Conservation (phyloP, 495 filamentous ascomycete species). For the Cercophora sp. region DNA sequence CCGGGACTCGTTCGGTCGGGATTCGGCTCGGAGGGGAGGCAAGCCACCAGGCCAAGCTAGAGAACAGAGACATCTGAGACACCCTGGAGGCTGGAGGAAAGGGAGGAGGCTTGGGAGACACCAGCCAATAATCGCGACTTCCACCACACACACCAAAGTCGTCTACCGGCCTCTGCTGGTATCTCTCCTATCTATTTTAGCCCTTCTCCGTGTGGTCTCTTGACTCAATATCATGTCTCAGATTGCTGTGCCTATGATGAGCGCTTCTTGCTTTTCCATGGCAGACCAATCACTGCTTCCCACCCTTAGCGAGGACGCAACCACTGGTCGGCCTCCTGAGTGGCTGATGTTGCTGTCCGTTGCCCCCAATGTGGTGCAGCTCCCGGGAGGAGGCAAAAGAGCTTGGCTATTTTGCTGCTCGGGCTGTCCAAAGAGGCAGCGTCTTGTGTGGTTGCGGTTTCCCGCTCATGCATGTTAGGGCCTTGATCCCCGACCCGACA, state of each 20-base stretch:
- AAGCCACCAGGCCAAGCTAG: background rate
- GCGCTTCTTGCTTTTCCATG: too few relatives aligned
- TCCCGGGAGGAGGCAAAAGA: too few relatives aligned
- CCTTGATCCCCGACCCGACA: background rate
- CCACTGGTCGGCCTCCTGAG: too few relatives aligned
- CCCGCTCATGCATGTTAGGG: background rate
- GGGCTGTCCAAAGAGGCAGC: background rate
- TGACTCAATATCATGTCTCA: slow-evolving; percentile 7
- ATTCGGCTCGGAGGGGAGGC: background rate
- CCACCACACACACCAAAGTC: background rate
- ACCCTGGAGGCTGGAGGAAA: background rate
- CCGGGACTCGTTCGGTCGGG: background rate
- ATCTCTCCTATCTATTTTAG: too few relatives aligned
- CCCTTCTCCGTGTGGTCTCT: background rate
- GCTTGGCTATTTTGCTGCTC: too few relatives aligned
- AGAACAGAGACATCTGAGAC: slow-evolving; percentile 3
- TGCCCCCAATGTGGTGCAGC: too few relatives aligned
- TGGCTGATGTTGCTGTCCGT: slow-evolving; percentile 9
- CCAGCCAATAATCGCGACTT: background rate
- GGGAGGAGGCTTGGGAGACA: background rate
- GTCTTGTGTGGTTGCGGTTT: background rate
- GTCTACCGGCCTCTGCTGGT: background rate
- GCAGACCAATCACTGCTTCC: too few relatives aligned
- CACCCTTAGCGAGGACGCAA: too few relatives aligned
- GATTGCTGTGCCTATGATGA: too few relatives aligned